Base-by-base conservation (phyloP, 495 filamentous ascomycete species). In the Endocarpon pusillum region DNA sequence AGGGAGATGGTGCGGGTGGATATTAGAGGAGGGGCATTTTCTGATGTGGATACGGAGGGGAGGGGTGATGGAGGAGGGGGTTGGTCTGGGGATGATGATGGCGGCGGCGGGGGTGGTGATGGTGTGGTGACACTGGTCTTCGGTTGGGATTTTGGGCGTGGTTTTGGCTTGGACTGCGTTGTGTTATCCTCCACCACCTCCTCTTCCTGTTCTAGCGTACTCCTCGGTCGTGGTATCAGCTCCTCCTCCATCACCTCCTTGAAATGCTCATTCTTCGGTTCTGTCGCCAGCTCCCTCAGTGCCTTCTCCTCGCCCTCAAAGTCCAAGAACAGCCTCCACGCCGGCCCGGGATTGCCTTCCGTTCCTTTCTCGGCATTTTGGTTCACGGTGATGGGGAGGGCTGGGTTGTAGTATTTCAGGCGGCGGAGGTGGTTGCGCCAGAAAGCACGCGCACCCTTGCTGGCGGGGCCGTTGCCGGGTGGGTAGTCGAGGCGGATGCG, bases 371-470 rank as follows among this genome's bases (percentile, higher is more conserved):
- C 59, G 14, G 38, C 27, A 15, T 63, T 73, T 32, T 81, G 77
- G 44, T 70, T 70, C 34, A 96, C 73, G 22, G 78, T 75, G 73
- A 96, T 87, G 11, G 71, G 67, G 11, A 96, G 51, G 5, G 69
- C 61, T 0, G 89, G 89, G 51, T 97, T 97, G 62, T 89, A 78
- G 62, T 76, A 96, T 64, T 97, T 93, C 36, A 97, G 62, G 41
- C 81, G 71, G 1, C 81, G 80, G 21, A 97, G 73, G 44, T 70
- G 78, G 23, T 71, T 56, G 32, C 69, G 73, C 85, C 83, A 94
- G 66, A 97, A 92, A 63, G 83, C 81, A 38, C 80, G 77, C 21
- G 89, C 72, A 17, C 87, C 87, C 16, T 80, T 81, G 20, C 66
- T 65, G 12, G 69, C 58, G 12, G 28, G 28, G 26, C 61, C 59